Evolutionary conservation across 805 yeast species (phyloP).

Genomic region (Kuraishia ogatae): DNA sequence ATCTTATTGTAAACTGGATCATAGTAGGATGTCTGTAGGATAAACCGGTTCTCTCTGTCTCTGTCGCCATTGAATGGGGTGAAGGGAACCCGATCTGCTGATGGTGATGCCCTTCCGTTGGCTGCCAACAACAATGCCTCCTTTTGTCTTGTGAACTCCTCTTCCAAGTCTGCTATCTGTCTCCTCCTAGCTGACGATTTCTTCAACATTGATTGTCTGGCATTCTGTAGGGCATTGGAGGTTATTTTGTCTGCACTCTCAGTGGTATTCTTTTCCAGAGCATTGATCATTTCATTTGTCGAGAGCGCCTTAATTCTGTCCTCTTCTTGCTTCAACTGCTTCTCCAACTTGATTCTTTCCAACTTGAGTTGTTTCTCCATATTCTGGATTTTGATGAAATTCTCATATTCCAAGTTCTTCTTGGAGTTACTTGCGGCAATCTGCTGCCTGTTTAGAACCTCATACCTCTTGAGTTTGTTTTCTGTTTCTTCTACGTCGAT

Average conservation of each 20-base stretch:
- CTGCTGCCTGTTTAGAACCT: slow-evolving; percentile 61
- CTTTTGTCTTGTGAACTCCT: slow-evolving; percentile 17
- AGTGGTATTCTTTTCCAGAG: slow-evolving; percentile 18
- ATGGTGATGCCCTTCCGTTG: slow-evolving; percentile 10
- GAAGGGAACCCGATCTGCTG: slow-evolving; percentile 43
- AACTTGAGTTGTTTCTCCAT: slow-evolving; percentile 63
- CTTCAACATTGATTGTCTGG: slow-evolving; percentile 45
- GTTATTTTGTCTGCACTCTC: slow-evolving; percentile 30
- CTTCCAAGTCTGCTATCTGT: slow-evolving; percentile 35
- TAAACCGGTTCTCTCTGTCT: slow-evolving; percentile 43
- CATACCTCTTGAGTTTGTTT: slow-evolving; percentile 56
- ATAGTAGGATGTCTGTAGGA: slow-evolving; percentile 30
- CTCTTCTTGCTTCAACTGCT: slow-evolving; percentile 46
- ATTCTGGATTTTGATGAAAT: slow-evolving; percentile 52
- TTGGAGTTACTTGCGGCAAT: slow-evolving; percentile 71
- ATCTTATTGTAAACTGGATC: slow-evolving; percentile 47
- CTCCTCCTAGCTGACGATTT: slow-evolving; percentile 58
- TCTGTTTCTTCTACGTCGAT: slow-evolving; percentile 65
- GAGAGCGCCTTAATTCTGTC: slow-evolving; percentile 31
- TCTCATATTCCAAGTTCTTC: slow-evolving; percentile 63
- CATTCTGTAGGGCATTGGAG: slow-evolving; percentile 41
- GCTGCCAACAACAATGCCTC: slow-evolving; percentile 16
- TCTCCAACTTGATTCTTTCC: slow-evolving; percentile 58
- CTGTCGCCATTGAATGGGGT: slow-evolving; percentile 94
- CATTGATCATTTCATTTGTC: slow-evolving; percentile 47